phyloP scores from a whole-genome alignment of 2,329 filamentous ascomycete genomes.

The Colletotrichum sp. region DNA sequence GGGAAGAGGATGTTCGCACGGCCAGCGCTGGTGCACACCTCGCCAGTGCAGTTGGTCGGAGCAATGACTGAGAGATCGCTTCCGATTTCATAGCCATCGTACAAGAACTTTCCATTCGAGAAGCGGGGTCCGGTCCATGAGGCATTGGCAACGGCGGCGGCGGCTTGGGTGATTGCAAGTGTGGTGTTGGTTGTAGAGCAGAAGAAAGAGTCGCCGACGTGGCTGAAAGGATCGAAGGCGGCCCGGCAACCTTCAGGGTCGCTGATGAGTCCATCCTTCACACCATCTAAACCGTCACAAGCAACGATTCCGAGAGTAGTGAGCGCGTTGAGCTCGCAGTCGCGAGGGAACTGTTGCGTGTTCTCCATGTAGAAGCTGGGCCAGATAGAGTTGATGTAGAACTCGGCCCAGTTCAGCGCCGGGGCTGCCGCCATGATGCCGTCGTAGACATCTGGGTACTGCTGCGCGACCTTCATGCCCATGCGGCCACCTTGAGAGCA shows the following conservation, averaged over 20 bases:
- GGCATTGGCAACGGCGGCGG: not conserved
- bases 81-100: not conserved
- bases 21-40: not conserved
- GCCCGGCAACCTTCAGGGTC: not conserved
- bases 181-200: conserved; percentile 20
- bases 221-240: conserved; percentile 23
- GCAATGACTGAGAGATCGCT: not conserved
- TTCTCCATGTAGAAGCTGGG: not conserved
- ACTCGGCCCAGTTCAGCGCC: conserved; percentile 16
- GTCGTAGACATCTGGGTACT: conserved; percentile 53
- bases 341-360: not conserved
- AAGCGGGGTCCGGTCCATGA: not conserved
- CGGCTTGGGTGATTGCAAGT: not conserved
- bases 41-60: not conserved
- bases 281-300: conserved; percentile 1
- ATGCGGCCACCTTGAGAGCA: conserved; percentile 58
- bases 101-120: not conserved
- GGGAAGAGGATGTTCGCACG: not conserved
- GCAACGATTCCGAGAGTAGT: not conserved
- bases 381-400: not conserved
- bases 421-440: conserved; percentile 34
- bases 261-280: not conserved
- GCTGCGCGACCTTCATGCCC: conserved; percentile 49
- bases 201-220: conserved; percentile 2
- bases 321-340: conserved; percentile 33